Base-by-base conservation (phyloP, 1,284 basidiomycete species). In the Rhodotorula sp. region DNA sequence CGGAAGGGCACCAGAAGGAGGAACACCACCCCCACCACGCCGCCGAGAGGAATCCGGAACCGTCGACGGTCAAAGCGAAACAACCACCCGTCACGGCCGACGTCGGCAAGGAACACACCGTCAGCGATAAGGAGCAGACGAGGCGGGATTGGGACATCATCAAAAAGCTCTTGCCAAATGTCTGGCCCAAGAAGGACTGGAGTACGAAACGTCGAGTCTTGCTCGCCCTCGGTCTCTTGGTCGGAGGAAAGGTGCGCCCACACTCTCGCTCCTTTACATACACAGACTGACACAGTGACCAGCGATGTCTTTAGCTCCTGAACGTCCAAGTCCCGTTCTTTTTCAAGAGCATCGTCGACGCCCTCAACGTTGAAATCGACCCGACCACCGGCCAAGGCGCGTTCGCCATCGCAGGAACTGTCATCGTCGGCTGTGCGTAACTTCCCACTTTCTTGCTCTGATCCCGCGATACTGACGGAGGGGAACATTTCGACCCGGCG, bases 261-360 rank as follows among this genome's bases (percentile, higher is more conserved):
- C 15, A 7, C 34, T 2, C 16, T 6, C n/a, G 6, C 1, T 6
- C 20, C 6, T 18, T 23, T n/a, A 26, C 31, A 10, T 1, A 3
- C 0, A 5, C 20, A 5, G 20, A 5, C 26, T 26, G 21, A 58
- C 34, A 26, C 34, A 23, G 15, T 65, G 83, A 23, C 18, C 48
- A 18, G 14, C 52, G 23, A 1, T 8, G n/a, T 52, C 4, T 14
- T 58, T 70, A 91, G 90, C 83, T 97, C 43, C 84, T 98, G 70
- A 99, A 98, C 80, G 96, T 99, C 1, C 96, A 98, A 85, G 95
- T 99, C 8, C 96, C 97, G 0, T 88, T 94, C 77, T 86, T 98
- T 76, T 99, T 99, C 87, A 99, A 98, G 81, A 81, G 86, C 54
- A 89, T 99, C 62, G 89, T 99, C 69, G 96, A 99, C 80, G 82